These are phyloP conservation scores for Gaultheria prostrata DNA, from an alignment of 148 eudicot genomes.

Conservation along the genomic window DNA sequence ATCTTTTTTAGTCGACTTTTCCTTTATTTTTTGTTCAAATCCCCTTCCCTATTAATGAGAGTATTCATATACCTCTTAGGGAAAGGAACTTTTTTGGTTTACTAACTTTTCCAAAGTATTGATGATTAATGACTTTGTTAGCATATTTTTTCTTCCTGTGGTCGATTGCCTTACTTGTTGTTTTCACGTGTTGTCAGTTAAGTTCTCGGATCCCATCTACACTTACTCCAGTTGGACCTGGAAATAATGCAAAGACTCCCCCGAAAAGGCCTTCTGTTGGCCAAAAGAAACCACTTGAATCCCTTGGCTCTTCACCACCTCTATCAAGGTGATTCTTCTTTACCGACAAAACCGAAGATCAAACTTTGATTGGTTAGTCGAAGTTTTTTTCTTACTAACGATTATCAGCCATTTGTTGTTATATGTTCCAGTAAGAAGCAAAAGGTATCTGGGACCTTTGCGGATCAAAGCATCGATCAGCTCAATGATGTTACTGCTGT, in stretches of 20 bases:
- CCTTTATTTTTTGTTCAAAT: background rate
- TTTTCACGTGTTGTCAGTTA: slow-evolving; percentile 24
- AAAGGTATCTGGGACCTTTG: slow-evolving; percentile 60
- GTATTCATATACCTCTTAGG: background rate
- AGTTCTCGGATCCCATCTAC: slow-evolving; percentile 47
- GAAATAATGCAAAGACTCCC: slow-evolving; percentile 52
- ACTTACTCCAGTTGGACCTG: slow-evolving; percentile 35
- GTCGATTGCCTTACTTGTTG: slow-evolving; percentile 14
- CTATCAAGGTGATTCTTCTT: slow-evolving; percentile 54
- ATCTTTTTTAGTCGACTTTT: background rate
- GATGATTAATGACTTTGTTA: background rate
- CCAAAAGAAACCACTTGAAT: slow-evolving; percentile 79
- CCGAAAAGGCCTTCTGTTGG: slow-evolving; percentile 60
- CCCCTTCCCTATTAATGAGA: background rate
- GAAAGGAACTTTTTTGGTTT: background rate
- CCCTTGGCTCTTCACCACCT: slow-evolving; percentile 71
- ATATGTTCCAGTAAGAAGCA: slow-evolving; percentile 76
- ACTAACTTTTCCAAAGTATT: background rate
- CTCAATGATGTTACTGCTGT: slow-evolving; percentile 98
- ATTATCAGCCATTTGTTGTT: background rate
- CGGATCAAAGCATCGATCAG: slow-evolving; percentile 96
- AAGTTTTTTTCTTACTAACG: background rate
- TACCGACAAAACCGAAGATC: background rate
- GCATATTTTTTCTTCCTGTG: background rate
- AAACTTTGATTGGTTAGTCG: background rate